phyloP scores from a whole-genome alignment of 2,329 filamentous ascomycete species.

The Tolypocladium inflatum region DNA sequence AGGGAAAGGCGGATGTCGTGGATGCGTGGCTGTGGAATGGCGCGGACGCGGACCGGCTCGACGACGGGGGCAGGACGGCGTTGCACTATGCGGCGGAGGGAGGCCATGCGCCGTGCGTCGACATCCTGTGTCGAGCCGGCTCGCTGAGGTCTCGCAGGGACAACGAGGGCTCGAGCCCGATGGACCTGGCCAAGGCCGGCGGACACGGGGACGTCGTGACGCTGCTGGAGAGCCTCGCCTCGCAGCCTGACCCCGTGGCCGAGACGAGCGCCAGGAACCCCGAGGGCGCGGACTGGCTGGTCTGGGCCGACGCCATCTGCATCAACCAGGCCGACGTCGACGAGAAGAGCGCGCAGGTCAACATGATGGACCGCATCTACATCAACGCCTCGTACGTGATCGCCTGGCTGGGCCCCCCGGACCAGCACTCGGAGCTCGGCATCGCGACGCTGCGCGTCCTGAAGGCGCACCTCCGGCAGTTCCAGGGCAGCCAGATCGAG shows the following conservation, averaged over 20 bases:
- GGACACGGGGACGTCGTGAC: constrained; percentile 7
- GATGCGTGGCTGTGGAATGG: constrained; percentile 7
- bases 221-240: constrained; percentile 3
- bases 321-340: constrained; percentile 16
- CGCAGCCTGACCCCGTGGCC: constrained; percentile 2
- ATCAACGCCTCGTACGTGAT: constrained; percentile 11
- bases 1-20: constrained; percentile 1
- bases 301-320: constrained; percentile 21
- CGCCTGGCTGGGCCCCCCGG: constrained; percentile 14
- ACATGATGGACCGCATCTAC: constrained; percentile 19
- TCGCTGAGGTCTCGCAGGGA: constrained; percentile 3
- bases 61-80: constrained; percentile 6
- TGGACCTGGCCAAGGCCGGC: constrained; percentile 7
- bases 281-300: constrained; percentile 3
- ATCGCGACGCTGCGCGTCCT: constrained; percentile 8
- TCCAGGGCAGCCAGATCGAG: constrained; percentile 10
- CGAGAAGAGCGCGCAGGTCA: constrained; percentile 17
- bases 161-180: constrained; percentile 4
- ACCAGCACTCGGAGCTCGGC: constrained; percentile 7
- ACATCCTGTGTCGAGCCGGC: constrained; percentile 4
- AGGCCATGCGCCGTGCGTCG: constrained; percentile 5
- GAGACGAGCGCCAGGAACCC: not conserved
- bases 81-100: constrained; percentile 10
- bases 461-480: constrained; percentile 4
- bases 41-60: constrained; percentile 4